Evolutionary conservation across 768 basidiomycete species (phyloP), one percentile per base, ranked within the genome.

Genomic region (Tricholoma sp.): DNA sequence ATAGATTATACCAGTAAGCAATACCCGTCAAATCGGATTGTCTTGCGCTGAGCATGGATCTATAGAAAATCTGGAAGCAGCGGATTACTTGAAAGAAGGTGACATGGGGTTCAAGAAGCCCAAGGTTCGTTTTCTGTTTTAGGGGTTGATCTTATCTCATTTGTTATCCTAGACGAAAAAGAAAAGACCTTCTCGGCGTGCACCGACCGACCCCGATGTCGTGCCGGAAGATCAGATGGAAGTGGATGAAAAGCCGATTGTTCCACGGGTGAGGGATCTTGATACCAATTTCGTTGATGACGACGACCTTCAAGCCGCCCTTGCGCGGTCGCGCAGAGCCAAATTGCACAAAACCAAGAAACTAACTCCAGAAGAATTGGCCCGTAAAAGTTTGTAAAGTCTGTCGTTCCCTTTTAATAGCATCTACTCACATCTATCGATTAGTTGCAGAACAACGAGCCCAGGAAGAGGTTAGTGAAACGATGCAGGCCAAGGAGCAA

Each of bases 251-350:
- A 85, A 81, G 62, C 83, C 88, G n/a, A 75, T 83, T 56, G 72
- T 84, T 28, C 83, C 86, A 57, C 79, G 86, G 61, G 76, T 77
- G 61, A 80, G 88, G 64, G 84, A 94, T 68, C 78, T 93, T 52
- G 85, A 94, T 68, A 78, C 80, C 63, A 96, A 96, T 73, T 92
- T 97, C 71, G 88, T 98, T 60, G 97, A 98, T 73, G 97, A 99
- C 70, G 97, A 99, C 70, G 97, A 99, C 65, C 82, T 99, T 42
- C 95, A 98, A 77, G 90, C 91, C 41, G 92, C 91, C 28, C 78
- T 98, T 57, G 88, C 96, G 34, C 84, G 91, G 9, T 85, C 91
- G 57, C 81, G 97, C 56, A 83, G 89, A 64, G 88, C 88, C 50
- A 91, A 90, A 63, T 76, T 93, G 4, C 84, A 82, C 65, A 92